Evolutionary conservation across 1,284 basidiomycete genomes (phyloP).

Genomic region (Ustilago cynodontis): DNA sequence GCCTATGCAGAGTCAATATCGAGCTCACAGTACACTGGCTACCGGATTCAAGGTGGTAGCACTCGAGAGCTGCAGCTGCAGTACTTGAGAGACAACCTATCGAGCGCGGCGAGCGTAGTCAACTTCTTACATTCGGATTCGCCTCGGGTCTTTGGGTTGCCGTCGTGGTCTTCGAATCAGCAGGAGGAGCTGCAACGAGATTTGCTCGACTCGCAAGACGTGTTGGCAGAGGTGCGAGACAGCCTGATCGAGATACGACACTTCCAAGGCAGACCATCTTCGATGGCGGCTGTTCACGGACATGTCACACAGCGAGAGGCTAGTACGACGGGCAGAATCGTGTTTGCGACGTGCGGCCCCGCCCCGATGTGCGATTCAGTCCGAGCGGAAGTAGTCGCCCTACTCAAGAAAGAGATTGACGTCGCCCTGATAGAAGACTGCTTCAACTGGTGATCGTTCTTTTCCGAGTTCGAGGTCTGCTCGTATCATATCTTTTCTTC

Average conservation of each 20-base stretch:
- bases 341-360: slow-evolving; percentile 30
- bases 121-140: slow-evolving; percentile 1
- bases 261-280: slow-evolving; percentile 19
- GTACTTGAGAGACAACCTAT: neutral
- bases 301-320: slow-evolving; percentile 9
- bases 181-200: neutral
- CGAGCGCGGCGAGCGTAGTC: slow-evolving; percentile 4
- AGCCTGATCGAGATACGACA: slow-evolving; percentile 12
- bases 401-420: slow-evolving; percentile 28
- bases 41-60: neutral
- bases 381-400: slow-evolving; percentile 21
- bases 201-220: neutral
- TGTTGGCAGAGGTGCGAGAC: neutral
- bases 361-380: slow-evolving; percentile 40
- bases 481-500: neutral
- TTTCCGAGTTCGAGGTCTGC: neutral
- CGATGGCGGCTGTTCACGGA: slow-evolving; percentile 22
- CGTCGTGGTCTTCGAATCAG: neutral
- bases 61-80: slow-evolving; percentile 5
- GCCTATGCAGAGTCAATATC: slow-evolving; percentile 1
- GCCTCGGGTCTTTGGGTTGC: neutral
- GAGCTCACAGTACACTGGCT: slow-evolving; percentile 9
- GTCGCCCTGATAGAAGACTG: slow-evolving; percentile 36
- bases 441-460: slow-evolving; percentile 30
- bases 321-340: slow-evolving; percentile 5